Evolutionary conservation across 2,329 filamentous ascomycete species (phyloP), one percentile per base, ranked within the genome.

Genomic region (Fusarium sp.): DNA sequence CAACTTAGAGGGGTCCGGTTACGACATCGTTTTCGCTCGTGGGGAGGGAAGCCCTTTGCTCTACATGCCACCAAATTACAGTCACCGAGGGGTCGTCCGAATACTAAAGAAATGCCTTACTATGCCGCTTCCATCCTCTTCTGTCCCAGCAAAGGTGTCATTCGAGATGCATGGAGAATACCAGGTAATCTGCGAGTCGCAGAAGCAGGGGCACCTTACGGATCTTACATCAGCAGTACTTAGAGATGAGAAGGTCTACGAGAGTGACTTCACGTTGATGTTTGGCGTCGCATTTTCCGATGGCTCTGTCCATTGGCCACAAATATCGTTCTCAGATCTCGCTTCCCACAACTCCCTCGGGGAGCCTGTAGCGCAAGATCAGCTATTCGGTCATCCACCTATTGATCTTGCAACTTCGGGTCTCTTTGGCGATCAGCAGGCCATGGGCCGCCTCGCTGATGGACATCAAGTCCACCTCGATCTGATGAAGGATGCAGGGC

Each of bases 201-300:
- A 25, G n/a, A 35, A 35, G 9, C 9, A 51, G 18, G 0, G 0
- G 4, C 11, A 1, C 7, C 8, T 35, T 15, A 0, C 6, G 12
- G 4, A 6, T 1, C n/a, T 51, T 21, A 0, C 18, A 6, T 35
- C 12, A 4, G 1, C 0, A 25, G 31, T 2, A 2, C 12, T 10
- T 10, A 4, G 9, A 15, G 7, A 2, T 23, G 12, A 10, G n/a
- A 23, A 6, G 3, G 31, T 9, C 3, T 21, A 25, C 12, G 48
- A 9, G 23, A 21, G 10, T 5, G 19, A 10, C 29, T 46, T 14
- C 27, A 15, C 3, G 5, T 25, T 45, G 18, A 31, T 6, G 14
- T 35, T 57, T 23, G 5, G n/a, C 3, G 11, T 12, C 3, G 0
- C 18, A 2, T 5, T 6, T 6, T 6, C n/a, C 1, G 9, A 37